phyloP scores from a whole-genome alignment of 345 rosid species.

The Litchi chinensis region DNA sequence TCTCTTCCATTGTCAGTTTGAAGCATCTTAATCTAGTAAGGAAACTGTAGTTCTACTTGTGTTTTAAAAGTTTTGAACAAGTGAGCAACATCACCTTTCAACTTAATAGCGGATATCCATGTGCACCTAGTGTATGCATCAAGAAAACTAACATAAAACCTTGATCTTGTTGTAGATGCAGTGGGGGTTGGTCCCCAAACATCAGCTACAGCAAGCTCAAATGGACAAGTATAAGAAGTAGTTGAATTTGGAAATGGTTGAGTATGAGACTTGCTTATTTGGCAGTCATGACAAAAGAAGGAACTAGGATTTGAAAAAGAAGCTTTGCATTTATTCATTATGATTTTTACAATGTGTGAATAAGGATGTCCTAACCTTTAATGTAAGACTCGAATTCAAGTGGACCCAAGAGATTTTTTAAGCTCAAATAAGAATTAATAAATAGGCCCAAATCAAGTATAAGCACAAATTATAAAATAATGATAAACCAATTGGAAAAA shows the following conservation, averaged over 20 bases:
- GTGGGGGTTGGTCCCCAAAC: background rate
- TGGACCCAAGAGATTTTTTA: too few species aligned
- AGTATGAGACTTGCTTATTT: background rate
- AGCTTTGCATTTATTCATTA: background rate
- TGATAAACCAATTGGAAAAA: too few species aligned
- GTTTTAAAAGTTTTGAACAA: too few species aligned
- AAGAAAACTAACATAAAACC: background rate
- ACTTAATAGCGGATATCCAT: background rate
- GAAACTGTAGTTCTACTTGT: too few species aligned
- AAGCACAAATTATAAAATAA: too few species aligned
- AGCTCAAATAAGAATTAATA: too few species aligned
- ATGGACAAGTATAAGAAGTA: background rate
- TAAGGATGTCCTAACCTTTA: too few species aligned
- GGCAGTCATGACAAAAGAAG: background rate
- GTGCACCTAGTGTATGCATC: background rate
- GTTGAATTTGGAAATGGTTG: background rate
- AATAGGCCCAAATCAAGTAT: too few species aligned
- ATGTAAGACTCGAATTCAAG: too few species aligned
- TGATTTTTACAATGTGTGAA: background rate
- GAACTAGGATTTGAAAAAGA: too few species aligned
- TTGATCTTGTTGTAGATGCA: background rate
- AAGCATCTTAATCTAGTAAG: background rate
- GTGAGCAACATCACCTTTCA: background rate
- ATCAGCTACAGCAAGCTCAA: background rate
- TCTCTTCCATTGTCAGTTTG: background rate